phyloP scores from a whole-genome alignment of 1,139 yeast genomes.

The Diutina sp. region DNA sequence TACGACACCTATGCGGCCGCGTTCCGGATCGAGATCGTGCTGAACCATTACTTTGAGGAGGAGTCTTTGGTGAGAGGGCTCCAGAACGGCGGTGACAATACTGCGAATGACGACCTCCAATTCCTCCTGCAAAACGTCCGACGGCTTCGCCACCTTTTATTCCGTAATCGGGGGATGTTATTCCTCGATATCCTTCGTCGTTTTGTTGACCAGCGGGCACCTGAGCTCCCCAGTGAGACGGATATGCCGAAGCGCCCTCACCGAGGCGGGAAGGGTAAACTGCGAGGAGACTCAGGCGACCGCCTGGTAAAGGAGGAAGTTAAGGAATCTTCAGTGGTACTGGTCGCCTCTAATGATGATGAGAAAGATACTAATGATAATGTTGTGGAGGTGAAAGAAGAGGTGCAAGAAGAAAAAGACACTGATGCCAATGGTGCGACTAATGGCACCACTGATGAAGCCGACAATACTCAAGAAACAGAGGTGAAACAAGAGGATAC shows the following conservation, averaged over 20 bases:
- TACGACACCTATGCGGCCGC: conserved; percentile 44
- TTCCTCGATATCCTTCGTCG: conserved; percentile 35
- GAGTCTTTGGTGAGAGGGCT: conserved; percentile 24
- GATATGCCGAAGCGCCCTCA: not conserved
- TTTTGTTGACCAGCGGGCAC: conserved; percentile 5
- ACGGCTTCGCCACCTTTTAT: conserved; percentile 61
- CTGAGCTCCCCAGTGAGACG: conserved; percentile 3
- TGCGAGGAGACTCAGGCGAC: not conserved
- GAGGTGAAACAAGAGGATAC: not conserved
- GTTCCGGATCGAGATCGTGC: conserved; percentile 56
- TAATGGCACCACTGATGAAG: not conserved
- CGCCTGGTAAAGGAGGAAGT: too few species aligned
- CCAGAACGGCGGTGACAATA: conserved; percentile 24
- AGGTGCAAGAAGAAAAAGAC: not conserved
- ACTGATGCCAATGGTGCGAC: not conserved
- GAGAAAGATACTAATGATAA: not conserved
- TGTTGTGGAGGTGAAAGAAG: not conserved
- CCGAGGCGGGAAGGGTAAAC: not conserved
- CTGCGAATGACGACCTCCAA: conserved; percentile 27
- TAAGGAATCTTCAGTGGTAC: too few species aligned
- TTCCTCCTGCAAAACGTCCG: conserved; percentile 58
- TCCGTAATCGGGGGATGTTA: conserved; percentile 71
- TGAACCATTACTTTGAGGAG: conserved; percentile 35
- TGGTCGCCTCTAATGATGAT: too few species aligned
- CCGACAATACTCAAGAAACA: not conserved